Conservation (phyloP, 1,284 basidiomycete species). For the Ganoderma leucocontextum region DNA sequence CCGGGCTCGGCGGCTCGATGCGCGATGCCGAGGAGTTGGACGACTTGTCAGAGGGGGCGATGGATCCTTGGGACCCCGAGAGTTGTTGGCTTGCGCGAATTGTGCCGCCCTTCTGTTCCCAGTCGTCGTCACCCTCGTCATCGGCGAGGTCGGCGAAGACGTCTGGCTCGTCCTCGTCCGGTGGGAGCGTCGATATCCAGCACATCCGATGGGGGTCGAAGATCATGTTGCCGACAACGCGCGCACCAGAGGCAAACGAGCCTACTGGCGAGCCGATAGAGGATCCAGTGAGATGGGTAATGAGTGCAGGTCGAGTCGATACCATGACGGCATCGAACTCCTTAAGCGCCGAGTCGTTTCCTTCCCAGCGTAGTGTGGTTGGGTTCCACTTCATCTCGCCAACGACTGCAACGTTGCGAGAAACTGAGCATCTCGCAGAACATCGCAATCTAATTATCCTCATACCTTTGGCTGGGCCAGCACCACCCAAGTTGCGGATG, state of each 20-base stretch:
- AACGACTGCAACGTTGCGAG: conserved; percentile 60
- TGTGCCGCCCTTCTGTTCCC: conserved; percentile 78
- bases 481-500: conserved; percentile 85
- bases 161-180: conserved; percentile 93
- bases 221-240: conserved; percentile 96
- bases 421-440: conserved; percentile 4
- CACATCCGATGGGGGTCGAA: conserved; percentile 95
- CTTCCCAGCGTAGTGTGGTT: conserved; percentile 90
- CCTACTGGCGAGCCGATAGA: conserved; percentile 82
- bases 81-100: conserved; percentile 71
- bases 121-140: conserved; percentile 81
- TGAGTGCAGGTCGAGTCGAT: conserved; percentile 93
- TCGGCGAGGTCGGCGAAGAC: conserved; percentile 91
- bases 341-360: conserved; percentile 89
- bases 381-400: conserved; percentile 99
- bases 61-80: conserved; percentile 34
- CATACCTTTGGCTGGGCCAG: conserved; percentile 80
- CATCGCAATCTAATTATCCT: conserved; percentile 20
- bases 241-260: conserved; percentile 77
- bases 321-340: conserved; percentile 89
- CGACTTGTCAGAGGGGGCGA: conserved; percentile 44
- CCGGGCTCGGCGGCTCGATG: conserved; percentile 58
- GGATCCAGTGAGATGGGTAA: conserved; percentile 88
- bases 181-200: conserved; percentile 86
- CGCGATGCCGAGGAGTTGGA: conserved; percentile 39